Conservation (phyloP, 495 filamentous ascomycete species). For the Xylaria palmicola region DNA sequence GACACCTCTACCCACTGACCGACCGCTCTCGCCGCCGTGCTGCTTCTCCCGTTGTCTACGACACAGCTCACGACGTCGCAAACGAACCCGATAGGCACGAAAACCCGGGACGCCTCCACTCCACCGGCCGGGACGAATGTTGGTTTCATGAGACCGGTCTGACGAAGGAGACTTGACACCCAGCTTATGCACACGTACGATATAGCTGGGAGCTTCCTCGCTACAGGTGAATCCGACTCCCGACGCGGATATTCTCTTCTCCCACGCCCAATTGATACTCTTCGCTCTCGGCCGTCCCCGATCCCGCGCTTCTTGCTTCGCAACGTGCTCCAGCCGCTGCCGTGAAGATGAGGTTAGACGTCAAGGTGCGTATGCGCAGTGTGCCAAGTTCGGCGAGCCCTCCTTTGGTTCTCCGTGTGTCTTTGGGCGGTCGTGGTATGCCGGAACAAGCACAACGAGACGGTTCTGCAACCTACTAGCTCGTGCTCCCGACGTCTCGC, state of each 20-base stretch:
- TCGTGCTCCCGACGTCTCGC: background rate
- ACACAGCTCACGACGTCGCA: background rate
- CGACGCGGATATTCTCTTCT: background rate
- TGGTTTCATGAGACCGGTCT: background rate
- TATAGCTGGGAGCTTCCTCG: constrained; percentile 10
- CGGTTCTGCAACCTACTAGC: constrained; percentile 16
- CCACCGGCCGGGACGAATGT: background rate
- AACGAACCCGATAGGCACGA: background rate
- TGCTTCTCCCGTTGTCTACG: background rate
- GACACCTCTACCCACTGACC: background rate
- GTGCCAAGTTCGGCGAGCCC: background rate
- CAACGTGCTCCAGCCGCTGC: constrained; percentile 13
- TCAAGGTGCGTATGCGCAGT: constrained; percentile 67
- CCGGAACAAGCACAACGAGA: background rate
- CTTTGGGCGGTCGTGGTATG: background rate
- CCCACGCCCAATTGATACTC: constrained; percentile 4
- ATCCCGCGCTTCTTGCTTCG: constrained; percentile 15
- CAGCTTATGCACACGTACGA: background rate
- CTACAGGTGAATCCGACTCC: background rate
- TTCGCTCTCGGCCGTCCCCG: constrained; percentile 3
- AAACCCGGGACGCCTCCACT: background rate
- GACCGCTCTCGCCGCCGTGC: constrained; percentile 2
- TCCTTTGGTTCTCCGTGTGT: constrained; percentile 4
- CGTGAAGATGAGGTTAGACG: constrained; percentile 81
- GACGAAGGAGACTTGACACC: background rate